phyloP scores from a whole-genome alignment of 108 stramenopile species.

The Nitzschia palea region DNA sequence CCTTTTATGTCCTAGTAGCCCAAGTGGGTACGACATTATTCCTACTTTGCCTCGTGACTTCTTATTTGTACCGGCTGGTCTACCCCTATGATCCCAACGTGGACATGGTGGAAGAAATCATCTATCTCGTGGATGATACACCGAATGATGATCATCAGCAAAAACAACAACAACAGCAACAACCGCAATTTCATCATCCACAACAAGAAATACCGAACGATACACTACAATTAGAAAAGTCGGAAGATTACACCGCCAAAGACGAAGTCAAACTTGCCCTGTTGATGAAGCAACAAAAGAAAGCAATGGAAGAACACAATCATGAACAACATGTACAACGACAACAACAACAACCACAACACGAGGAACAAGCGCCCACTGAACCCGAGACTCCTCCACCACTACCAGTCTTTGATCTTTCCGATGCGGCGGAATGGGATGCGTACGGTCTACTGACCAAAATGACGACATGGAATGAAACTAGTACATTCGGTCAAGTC shows the following conservation, averaged over 20 bases:
- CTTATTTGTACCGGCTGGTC: slow-evolving; percentile 5
- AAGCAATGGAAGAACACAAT: not conserved
- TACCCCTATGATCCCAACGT: not conserved
- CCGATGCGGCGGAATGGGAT: slow-evolving; percentile 32
- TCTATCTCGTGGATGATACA: slow-evolving; percentile 1
- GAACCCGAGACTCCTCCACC: slow-evolving; percentile 18
- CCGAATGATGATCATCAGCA: not conserved
- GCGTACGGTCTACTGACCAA: slow-evolving; percentile 23
- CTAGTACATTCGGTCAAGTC: slow-evolving; percentile 36
- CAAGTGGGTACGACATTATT: slow-evolving; percentile 31
- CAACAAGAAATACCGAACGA: not conserved
- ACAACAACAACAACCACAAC: not conserved
- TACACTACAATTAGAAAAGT: not conserved
- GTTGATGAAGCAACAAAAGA: slow-evolving; percentile 4
- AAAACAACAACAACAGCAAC: slow-evolving; percentile 2
- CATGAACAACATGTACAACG: slow-evolving; percentile 1
- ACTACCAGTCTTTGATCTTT: slow-evolving; percentile 23
- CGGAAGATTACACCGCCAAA: not conserved
- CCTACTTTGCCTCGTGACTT: slow-evolving; percentile 6
- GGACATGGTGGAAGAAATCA: slow-evolving; percentile 8
- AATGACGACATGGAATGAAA: not conserved
- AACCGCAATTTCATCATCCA: not conserved
- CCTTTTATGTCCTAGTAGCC: slow-evolving; percentile 25
- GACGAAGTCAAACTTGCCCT: not conserved
- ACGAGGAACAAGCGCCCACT: not conserved